Percentiles rank a stretch among this genome's conserved stretches.
These are phyloP conservation scores for Sclerotinia glacialis DNA, from an alignment of 2,329 filamentous ascomycete genomes.

Conservation along the genomic window DNA sequence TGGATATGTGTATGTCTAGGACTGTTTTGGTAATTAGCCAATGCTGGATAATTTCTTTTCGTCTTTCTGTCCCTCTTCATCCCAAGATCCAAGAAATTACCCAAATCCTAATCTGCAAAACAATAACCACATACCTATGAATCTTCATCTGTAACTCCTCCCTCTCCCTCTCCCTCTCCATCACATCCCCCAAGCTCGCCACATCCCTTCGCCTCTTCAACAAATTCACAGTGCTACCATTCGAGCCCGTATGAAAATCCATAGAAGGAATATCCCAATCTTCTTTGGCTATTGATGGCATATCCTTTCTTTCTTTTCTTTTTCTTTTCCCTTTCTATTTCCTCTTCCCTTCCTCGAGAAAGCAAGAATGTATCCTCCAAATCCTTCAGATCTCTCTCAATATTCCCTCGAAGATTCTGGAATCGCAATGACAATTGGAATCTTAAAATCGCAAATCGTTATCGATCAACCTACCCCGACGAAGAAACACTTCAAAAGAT, in stretches of 20 bases:
- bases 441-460: neutral
- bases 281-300: slow-evolving; percentile 35
- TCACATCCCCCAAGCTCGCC: neutral
- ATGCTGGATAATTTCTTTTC: neutral
- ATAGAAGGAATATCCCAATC: slow-evolving; percentile 20
- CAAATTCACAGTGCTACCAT: slow-evolving; percentile 9
- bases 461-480: neutral
- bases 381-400: neutral
- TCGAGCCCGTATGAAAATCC: slow-evolving; percentile 6
- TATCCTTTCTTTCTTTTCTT: slow-evolving; percentile 4
- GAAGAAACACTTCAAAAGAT: neutral
- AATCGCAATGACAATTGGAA: neutral
- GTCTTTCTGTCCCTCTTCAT: neutral
- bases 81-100: too few relatives aligned
- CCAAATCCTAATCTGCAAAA: neutral
- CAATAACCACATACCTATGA: slow-evolving; percentile 17
- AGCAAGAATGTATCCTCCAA: neutral
- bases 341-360: neutral
- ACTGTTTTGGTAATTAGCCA: neutral
- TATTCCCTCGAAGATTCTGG: neutral
- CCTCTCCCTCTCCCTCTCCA: too few relatives aligned
- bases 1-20: slow-evolving; percentile 7
- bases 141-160: slow-evolving; percentile 23
- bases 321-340: neutral
- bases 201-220: slow-evolving; percentile 34